Conservation (phyloP, 2,329 filamentous ascomycete species). For the Alternaria sp. region DNA sequence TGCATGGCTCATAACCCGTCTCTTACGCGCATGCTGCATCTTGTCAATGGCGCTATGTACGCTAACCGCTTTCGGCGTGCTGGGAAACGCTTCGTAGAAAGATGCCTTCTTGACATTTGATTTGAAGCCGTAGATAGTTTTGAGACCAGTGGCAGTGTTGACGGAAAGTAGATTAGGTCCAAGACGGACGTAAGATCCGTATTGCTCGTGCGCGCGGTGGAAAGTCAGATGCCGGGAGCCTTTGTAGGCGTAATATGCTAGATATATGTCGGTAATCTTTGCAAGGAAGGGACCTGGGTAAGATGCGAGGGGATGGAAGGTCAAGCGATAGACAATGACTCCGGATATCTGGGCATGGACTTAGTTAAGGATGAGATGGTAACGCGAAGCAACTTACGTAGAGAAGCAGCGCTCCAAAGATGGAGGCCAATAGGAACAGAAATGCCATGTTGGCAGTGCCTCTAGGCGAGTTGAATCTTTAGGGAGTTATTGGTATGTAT, state of each 20-base stretch:
- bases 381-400: conserved; percentile 31
- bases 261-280: conserved; percentile 50
- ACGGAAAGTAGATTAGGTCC: conserved; percentile 80
- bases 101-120: conserved; percentile 60
- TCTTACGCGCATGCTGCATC: conserved; percentile 57
- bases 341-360: conserved; percentile 29
- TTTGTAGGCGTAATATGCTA: conserved; percentile 73
- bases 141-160: conserved; percentile 68
- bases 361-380: conserved; percentile 17
- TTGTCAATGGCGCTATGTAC: conserved; percentile 59
- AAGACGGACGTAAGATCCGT: conserved; percentile 77
- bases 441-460: conserved; percentile 13
- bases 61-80: conserved; percentile 53
- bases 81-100: conserved; percentile 60
- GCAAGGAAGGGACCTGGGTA: conserved; percentile 56
- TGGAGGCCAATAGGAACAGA: conserved; percentile 32
- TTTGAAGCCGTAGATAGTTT: conserved; percentile 60
- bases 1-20: conserved; percentile 57
- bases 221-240: conserved; percentile 79
- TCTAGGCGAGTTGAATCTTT: neutral
- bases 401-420: conserved; percentile 35
- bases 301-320: conserved; percentile 54
- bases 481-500: neutral
- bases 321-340: conserved; percentile 52
- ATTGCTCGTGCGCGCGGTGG: conserved; percentile 73